Evolutionary conservation across 768 basidiomycete species (phyloP).

Genomic region (Cantharellus anzutake): DNA sequence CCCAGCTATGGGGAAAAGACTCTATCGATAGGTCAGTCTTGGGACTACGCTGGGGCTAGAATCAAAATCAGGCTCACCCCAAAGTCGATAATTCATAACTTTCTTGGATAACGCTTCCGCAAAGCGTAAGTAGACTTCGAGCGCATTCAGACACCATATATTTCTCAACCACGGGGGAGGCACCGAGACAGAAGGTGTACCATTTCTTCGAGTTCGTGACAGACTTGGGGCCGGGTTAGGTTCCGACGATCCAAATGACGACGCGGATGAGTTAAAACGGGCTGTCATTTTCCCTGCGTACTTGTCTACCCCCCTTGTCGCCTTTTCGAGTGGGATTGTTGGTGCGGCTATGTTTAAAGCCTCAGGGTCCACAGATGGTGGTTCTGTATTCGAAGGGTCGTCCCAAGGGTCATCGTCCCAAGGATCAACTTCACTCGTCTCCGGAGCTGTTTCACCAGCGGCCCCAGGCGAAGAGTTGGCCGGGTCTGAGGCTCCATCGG

Average conservation of each 20-base stretch:
- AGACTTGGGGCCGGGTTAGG: no score
- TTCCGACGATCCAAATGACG: no score
- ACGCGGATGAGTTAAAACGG: no score
- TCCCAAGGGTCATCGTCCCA: conserved; percentile 57
- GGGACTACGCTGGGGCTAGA: conserved; percentile 1
- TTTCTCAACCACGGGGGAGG: conserved; percentile 20
- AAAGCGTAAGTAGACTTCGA: conserved; percentile 30
- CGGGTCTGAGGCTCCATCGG: background rate
- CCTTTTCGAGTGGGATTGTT: conserved; percentile 20
- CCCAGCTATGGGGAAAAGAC: conserved; percentile 24
- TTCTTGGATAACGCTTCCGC: no score
- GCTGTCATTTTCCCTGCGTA: background rate
- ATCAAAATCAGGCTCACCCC: conserved; percentile 31
- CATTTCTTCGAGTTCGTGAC: no score
- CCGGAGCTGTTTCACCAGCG: background rate
- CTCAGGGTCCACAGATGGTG: conserved; percentile 1
- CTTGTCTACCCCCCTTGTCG: conserved; percentile 29
- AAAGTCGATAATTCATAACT: no score
- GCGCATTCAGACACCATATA: conserved; percentile 42
- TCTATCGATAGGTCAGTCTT: background rate
- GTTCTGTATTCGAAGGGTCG: conserved; percentile 22
- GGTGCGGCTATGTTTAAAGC: background rate
- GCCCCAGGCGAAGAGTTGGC: background rate
- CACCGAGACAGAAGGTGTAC: no score
- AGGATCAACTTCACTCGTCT: conserved; percentile 21